These are phyloP conservation scores for Jaltomata sinuosa DNA, from an alignment of 257 asterid species.

Conservation along the genomic window DNA sequence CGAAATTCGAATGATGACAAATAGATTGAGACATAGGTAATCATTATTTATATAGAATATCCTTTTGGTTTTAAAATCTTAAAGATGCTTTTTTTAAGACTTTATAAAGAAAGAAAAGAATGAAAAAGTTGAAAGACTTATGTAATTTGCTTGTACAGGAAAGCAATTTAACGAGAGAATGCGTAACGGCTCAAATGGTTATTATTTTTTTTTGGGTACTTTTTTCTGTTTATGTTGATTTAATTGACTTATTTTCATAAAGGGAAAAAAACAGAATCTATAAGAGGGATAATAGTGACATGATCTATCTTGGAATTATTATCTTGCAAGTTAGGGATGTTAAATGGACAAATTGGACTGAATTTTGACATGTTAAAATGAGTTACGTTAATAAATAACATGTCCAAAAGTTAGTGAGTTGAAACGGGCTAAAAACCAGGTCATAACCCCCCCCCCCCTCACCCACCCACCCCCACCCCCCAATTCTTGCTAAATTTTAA, in stretches of 20 bases:
- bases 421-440: no score
- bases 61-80: background rate
- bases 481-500: no score
- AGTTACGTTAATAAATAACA: no score
- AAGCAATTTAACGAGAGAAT: background rate
- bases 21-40: background rate
- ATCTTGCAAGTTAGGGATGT: no score
- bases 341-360: no score
- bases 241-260: background rate
- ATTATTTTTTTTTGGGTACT: background rate
- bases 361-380: no score
- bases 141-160: conserved; percentile 5
- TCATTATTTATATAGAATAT: background rate
- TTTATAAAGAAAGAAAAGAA: background rate
- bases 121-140: background rate
- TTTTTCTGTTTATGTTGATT: background rate
- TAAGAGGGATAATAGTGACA: background rate
- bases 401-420: no score
- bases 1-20: background rate
- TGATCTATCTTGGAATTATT: background rate
- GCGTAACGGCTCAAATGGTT: background rate
- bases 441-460: no score
- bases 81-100: background rate
- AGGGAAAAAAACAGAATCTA: background rate
- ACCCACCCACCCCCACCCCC: no score